Percentiles rank a stretch among this genome's conserved stretches.
phyloP scores from a whole-genome alignment of 257 asterid species.

The Solanum boliviense region DNA sequence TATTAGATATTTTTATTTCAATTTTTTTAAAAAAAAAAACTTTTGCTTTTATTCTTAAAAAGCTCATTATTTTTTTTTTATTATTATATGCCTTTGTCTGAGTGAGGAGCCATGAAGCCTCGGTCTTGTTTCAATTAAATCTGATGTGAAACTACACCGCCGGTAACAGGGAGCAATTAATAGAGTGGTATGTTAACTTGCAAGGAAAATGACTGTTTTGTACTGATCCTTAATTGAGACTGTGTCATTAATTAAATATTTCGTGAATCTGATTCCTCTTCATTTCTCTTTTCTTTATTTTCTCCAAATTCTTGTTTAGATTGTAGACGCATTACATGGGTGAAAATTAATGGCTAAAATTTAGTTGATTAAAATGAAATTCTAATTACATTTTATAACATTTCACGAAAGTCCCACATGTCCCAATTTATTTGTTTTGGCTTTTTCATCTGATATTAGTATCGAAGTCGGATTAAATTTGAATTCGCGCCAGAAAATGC shows the following conservation, averaged over 20 bases:
- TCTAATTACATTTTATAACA: too few relatives aligned
- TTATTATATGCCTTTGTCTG: not conserved
- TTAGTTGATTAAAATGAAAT: too few relatives aligned
- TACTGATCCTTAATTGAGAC: conserved; percentile 26
- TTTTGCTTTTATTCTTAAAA: not conserved
- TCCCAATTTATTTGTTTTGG: too few relatives aligned
- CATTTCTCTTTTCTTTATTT: too few relatives aligned
- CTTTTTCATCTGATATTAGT: too few relatives aligned
- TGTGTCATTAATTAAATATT: not conserved
- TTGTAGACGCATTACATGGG: too few relatives aligned
- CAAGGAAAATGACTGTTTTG: conserved; percentile 32
- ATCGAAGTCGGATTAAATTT: too few relatives aligned
- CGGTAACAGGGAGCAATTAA: not conserved
- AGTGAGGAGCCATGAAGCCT: not conserved
- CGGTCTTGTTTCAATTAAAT: not conserved
- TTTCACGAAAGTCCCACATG: too few relatives aligned
- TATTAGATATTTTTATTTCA: not conserved
- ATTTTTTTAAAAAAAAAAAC: too few relatives aligned
- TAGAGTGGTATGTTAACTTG: conserved; percentile 22
- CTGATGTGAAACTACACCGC: not conserved
- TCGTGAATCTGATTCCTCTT: not conserved
- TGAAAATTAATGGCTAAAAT: too few relatives aligned
- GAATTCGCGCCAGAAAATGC: too few relatives aligned
- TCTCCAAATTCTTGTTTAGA: too few relatives aligned
- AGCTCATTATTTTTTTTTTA: not conserved